These are phyloP conservation scores for Amylostereum areolatum DNA, from an alignment of 1,284 basidiomycete species.

Conservation along the genomic window DNA sequence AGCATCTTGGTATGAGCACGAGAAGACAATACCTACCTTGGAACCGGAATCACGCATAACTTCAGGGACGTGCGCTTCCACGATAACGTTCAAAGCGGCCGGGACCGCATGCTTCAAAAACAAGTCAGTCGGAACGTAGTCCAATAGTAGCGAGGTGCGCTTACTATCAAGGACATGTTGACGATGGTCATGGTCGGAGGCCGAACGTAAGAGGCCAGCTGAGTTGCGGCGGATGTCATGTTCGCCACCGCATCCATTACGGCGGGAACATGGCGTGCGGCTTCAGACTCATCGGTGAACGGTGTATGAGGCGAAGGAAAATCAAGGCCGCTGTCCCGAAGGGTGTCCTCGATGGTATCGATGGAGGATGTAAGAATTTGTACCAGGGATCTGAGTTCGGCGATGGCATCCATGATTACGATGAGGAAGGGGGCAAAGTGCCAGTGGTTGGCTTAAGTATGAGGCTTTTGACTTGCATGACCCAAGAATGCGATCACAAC, in stretches of 20 bases:
- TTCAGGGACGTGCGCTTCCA: not conserved
- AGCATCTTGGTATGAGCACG: too few relatives aligned
- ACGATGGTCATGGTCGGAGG: not conserved
- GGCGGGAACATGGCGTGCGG: slow-evolving; percentile 20
- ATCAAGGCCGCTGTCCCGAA: not conserved
- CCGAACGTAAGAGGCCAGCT: slow-evolving; percentile 24
- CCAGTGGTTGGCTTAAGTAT: too few relatives aligned
- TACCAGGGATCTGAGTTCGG: slow-evolving; percentile 4
- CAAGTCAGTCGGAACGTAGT: slow-evolving; percentile 14
- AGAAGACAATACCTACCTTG: too few relatives aligned
- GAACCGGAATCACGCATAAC: not conserved
- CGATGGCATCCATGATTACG: not conserved
- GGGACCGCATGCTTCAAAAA: too few relatives aligned
- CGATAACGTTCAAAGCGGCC: not conserved
- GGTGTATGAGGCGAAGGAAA: not conserved
- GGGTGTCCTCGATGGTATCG: not conserved
- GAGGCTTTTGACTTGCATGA: too few relatives aligned
- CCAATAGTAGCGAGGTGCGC: slow-evolving; percentile 23
- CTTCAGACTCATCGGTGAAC: slow-evolving; percentile 18
- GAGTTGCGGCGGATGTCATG: slow-evolving; percentile 30
- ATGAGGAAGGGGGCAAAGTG: too few relatives aligned
- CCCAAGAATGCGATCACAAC: too few relatives aligned
- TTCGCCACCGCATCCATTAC: slow-evolving; percentile 25
- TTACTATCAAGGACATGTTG: slow-evolving; percentile 12
- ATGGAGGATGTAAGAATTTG: not conserved